Percentiles rank a stretch among this genome's conserved stretches.
phyloP scores from a whole-genome alignment of 441 rosid species.

The Gossypium davidsonii region DNA sequence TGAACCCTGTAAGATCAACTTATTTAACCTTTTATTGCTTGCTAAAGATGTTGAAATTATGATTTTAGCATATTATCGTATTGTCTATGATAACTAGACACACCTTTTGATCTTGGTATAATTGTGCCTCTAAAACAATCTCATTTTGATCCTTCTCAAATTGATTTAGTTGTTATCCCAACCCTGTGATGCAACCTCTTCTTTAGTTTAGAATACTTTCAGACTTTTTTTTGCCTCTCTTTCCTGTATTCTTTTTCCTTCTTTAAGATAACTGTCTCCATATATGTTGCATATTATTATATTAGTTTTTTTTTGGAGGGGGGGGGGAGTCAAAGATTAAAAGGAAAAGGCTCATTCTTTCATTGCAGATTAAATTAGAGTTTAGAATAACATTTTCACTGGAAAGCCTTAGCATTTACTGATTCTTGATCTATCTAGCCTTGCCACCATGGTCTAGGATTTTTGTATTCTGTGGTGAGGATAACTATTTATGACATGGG shows the following conservation, averaged over 20 bases:
- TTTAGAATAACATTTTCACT: neutral
- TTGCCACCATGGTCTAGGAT: neutral
- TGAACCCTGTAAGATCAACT: slow-evolving; percentile 38
- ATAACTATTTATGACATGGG: neutral
- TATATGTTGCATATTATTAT: neutral
- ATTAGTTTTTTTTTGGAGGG: neutral
- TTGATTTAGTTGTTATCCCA: neutral
- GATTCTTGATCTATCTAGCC: neutral
- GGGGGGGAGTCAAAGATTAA: neutral
- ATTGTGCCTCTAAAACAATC: neutral
- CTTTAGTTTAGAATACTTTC: neutral
- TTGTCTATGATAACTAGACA: neutral
- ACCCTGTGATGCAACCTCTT: neutral
- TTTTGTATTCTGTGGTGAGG: neutral
- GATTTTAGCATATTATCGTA: neutral
- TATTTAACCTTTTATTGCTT: neutral
- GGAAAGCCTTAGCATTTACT: neutral
- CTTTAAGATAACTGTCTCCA: neutral
- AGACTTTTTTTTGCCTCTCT: neutral
- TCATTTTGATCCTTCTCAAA: neutral
- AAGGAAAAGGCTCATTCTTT: neutral
- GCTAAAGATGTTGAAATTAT: neutral
- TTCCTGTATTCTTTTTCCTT: neutral
- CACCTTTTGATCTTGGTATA: neutral
- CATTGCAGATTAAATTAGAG: neutral